phyloP scores from a whole-genome alignment of 2,329 filamentous ascomycete species.

The Pseudogymnoascus sp. region DNA sequence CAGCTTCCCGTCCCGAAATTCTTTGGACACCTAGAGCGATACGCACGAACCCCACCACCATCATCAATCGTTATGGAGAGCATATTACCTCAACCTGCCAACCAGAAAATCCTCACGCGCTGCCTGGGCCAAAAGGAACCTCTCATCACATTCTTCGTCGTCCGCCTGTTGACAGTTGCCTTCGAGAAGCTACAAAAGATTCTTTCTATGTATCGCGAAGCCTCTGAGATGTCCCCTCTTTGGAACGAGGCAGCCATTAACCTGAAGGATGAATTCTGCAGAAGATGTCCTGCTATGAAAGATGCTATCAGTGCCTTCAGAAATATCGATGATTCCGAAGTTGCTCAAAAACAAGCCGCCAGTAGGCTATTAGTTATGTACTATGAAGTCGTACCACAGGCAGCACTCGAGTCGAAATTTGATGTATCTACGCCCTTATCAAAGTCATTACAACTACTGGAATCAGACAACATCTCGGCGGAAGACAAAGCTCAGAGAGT shows the following conservation, averaged over 20 bases:
- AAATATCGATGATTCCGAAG: constrained; percentile 56
- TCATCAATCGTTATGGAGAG: constrained; percentile 74
- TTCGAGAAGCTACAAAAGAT: constrained; percentile 63
- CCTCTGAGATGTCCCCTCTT: constrained; percentile 34
- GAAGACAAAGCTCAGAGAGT: constrained; percentile 50
- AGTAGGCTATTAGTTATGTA: constrained; percentile 75
- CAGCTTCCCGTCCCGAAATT: constrained; percentile 62
- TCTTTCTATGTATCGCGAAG: constrained; percentile 34
- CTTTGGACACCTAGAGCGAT: constrained; percentile 59
- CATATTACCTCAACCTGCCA: constrained; percentile 75
- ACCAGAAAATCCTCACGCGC: constrained; percentile 66
- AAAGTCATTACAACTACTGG: constrained; percentile 55
- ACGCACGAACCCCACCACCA: constrained; percentile 64
- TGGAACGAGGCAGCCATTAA: constrained; percentile 65
- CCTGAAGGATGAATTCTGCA: constrained; percentile 66
- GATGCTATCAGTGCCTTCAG: constrained; percentile 70
- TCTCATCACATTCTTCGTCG: constrained; percentile 75
- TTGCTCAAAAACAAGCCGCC: constrained; percentile 70
- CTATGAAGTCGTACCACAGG: constrained; percentile 71
- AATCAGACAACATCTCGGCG: constrained; percentile 35
- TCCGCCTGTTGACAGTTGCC: constrained; percentile 68
- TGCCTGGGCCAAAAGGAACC: constrained; percentile 72
- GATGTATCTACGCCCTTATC: constrained; percentile 75
- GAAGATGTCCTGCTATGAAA: constrained; percentile 72
- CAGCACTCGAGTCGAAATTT: constrained; percentile 76